Percentiles rank a stretch among this genome's conserved stretches.
Evolutionary conservation across 2,329 filamentous ascomycete species (phyloP).

Genomic region (Cyphellophora europaea): DNA sequence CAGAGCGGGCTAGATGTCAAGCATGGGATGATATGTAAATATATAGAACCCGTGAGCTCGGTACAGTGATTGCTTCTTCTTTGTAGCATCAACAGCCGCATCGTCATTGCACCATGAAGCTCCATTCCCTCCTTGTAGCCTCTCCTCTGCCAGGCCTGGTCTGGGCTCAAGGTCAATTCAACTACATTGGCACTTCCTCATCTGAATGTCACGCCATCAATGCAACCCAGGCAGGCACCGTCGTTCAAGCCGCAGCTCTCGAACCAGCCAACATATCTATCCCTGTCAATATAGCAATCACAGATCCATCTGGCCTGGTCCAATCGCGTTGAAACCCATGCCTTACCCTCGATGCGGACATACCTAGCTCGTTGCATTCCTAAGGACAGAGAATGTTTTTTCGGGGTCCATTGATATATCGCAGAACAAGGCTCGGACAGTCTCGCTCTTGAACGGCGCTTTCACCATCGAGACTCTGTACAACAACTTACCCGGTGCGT

Average conservation of each 20-base stretch:
- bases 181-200: constrained; percentile 8
- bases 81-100: no score
- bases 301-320: constrained; percentile 7
- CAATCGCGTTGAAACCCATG: no score
- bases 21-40: no score
- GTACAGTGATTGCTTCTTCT: no score
- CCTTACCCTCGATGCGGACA: no score
- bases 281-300: constrained; percentile 12
- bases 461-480: constrained; percentile 5
- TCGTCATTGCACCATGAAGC: no score
- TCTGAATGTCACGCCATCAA: constrained; percentile 9
- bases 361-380: constrained; percentile 9
- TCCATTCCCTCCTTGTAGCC: no score
- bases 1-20: no score
- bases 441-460: constrained; percentile 10
- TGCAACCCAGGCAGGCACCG: constrained; percentile 9
- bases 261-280: constrained; percentile 5
- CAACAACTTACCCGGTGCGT: constrained; percentile 9
- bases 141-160: no score
- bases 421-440: constrained; percentile 14
- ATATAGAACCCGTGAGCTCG: no score
- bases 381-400: constrained; percentile 13
- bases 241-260: constrained; percentile 7
- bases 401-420: constrained; percentile 8
- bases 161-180: no score